phyloP scores from a whole-genome alignment of 225 moss, liverwort and hornwort species.

The Pseudisothecium myosuroides region DNA sequence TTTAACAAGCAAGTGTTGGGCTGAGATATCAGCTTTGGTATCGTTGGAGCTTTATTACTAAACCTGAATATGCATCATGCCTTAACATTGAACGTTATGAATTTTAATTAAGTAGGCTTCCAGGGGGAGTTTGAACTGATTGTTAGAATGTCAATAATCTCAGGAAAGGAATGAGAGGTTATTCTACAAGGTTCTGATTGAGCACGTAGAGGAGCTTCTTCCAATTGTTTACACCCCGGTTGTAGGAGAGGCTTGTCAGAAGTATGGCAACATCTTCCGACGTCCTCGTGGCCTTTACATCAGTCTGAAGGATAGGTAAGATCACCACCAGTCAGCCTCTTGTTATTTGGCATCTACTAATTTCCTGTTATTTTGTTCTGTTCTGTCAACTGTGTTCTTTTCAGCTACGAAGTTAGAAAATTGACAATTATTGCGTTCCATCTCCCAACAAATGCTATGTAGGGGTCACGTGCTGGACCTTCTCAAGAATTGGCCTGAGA shows the following conservation, averaged over 20 bases:
- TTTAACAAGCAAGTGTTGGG: neutral
- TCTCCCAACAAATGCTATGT: neutral
- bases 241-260: constrained; percentile 95
- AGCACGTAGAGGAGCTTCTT: constrained; percentile 80
- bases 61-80: neutral
- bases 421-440: neutral
- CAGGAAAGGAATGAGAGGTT: constrained; percentile 90
- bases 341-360: neutral
- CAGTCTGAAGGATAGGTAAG: constrained; percentile 64
- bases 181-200: constrained; percentile 78
- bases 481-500: constrained; percentile 79
- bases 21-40: neutral
- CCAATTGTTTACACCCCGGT: constrained; percentile 89
- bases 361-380: neutral
- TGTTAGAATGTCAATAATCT: neutral
- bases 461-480: constrained; percentile 60
- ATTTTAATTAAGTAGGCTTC: neutral
- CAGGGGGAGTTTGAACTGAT: neutral
- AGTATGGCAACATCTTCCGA: constrained; percentile 84
- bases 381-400: neutral
- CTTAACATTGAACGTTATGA: neutral
- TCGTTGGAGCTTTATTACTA: neutral
- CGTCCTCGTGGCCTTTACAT: constrained; percentile 85
- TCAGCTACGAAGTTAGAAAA: neutral
- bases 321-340: neutral